Evolutionary conservation across 1,284 basidiomycete genomes (phyloP), one percentile per base, ranked within the genome.

Genomic region (Ceratobasidium sp.): DNA sequence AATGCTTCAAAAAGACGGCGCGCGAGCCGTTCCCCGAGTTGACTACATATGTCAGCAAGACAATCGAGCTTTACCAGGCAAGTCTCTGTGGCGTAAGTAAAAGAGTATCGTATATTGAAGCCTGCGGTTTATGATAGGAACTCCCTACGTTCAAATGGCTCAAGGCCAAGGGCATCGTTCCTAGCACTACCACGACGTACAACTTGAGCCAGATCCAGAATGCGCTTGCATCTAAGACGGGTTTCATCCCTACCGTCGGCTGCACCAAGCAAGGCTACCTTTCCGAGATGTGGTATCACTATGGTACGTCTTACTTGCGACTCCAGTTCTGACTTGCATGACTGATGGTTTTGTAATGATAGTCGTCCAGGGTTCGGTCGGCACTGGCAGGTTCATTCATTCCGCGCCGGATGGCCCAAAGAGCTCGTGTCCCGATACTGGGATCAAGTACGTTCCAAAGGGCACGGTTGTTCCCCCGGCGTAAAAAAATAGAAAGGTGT

Each of bases 61-160:
- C 80, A 1, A 78, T 82, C 69, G 68, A 65, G 3, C 57, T 80
- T 8, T 81, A 78, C 80, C 67, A 80, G 33, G 77, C 62, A 18
- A 59, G 75, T 48, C 18, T 30, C 46, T 27, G 16, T 23, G 10
- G 20, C 30, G 3, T 16, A 8, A 27, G 12, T 55, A 60, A 18
- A 12, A 33, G 12, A 60, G 30, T 1, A 16, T 20, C 8, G 10
- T 14, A 20, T 23, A n/a, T 16, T 33, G 5, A 46, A 66, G 5
- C 1, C 23, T 5, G 2, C 16, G 30, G 10, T 16, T 23, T 60
- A 3, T 57, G 23, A 57, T 16, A 77, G 80, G 67, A 73, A 14
- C 81, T 84, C 12, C 82, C 83, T 3, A 82, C 84, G 8, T 84
- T 82, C 80, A 77, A 83, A n/a, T 84, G 81, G 81, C 82, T 86